phyloP scores from a whole-genome alignment of 2,329 filamentous ascomycete species.

The Alternaria arborescens region DNA sequence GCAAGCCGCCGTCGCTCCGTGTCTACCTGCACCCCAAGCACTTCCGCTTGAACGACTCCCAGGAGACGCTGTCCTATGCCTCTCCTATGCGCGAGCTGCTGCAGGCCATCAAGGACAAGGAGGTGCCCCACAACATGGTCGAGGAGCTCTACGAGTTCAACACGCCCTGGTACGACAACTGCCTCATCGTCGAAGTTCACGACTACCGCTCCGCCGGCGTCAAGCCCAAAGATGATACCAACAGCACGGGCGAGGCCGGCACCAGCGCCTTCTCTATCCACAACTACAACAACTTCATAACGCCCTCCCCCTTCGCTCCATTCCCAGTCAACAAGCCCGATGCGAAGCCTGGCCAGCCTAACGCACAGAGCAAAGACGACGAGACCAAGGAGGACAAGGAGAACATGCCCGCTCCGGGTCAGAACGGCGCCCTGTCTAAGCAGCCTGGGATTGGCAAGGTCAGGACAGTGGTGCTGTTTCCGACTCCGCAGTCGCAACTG shows the following conservation, averaged over 20 bases:
- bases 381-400: constrained; percentile 61
- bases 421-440: constrained; percentile 58
- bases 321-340: constrained; percentile 61
- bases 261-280: constrained; percentile 83
- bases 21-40: constrained; percentile 85
- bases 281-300: constrained; percentile 89
- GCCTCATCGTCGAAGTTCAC: constrained; percentile 92
- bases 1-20: constrained; percentile 79
- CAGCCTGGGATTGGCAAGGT: constrained; percentile 61
- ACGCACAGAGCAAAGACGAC: constrained; percentile 32
- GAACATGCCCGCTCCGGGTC: constrained; percentile 63
- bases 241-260: constrained; percentile 64
- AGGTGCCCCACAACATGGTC: constrained; percentile 88
- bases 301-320: constrained; percentile 83
- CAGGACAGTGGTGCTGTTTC: constrained; percentile 82
- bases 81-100: constrained; percentile 87
- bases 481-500: constrained; percentile 78
- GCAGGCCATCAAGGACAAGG: constrained; percentile 77
- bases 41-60: constrained; percentile 86
- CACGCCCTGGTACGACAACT: constrained; percentile 87
- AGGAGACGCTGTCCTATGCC: constrained; percentile 89
- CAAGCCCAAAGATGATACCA: constrained; percentile 62
- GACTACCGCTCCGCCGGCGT: constrained; percentile 77
- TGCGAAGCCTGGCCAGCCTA: constrained; percentile 34
- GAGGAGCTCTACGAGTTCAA: constrained; percentile 75